Percentiles rank a stretch among this genome's conserved stretches.
Conservation (phyloP, 208 protist genomes). For the Entamoeba moshkovskii region DNA sequence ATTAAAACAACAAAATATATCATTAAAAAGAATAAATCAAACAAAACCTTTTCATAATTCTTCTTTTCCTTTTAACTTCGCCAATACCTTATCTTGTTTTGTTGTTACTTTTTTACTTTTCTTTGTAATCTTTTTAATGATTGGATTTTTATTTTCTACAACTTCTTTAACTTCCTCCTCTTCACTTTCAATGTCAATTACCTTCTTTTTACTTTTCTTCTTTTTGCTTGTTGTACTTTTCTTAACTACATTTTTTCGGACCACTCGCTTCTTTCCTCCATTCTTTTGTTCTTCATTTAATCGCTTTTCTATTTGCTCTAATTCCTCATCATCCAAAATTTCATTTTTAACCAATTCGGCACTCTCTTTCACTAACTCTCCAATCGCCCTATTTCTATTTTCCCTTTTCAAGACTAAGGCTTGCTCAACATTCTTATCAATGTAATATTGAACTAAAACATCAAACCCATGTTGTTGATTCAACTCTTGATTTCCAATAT, state of each 20-base stretch:
- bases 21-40: not conserved
- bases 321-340: not conserved
- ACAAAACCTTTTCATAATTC: not conserved
- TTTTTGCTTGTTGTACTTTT: not conserved
- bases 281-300: not conserved
- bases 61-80: not conserved
- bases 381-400: too few species aligned
- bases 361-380: too few species aligned
- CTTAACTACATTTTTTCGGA: not conserved
- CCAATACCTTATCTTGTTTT: not conserved
- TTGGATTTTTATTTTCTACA: not conserved
- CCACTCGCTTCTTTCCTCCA: not conserved
- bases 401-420: too few species aligned
- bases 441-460: not conserved
- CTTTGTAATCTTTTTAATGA: not conserved
- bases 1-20: not conserved
- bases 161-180: not conserved
- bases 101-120: not conserved
- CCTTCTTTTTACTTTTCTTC: not conserved
- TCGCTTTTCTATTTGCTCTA: not conserved
- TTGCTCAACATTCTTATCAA: not conserved
- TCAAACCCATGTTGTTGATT: not conserved
- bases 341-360: not conserved
- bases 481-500: not conserved
- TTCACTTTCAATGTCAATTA: not conserved